Evolutionary conservation across 2,329 filamentous ascomycete species (phyloP).

Genomic region (Pezicula radicicola): DNA sequence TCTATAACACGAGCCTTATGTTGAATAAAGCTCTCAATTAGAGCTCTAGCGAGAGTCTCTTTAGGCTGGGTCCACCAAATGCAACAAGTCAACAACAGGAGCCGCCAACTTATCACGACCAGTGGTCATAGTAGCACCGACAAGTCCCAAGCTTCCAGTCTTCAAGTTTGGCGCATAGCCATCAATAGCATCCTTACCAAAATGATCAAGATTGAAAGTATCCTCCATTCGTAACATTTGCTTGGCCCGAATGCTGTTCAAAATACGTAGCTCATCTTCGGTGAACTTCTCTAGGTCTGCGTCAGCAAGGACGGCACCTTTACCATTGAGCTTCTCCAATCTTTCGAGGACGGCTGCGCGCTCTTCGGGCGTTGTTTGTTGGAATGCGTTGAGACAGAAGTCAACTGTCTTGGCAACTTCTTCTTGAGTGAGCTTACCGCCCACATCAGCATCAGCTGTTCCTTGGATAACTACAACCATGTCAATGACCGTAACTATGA

Average conservation of each 20-base stretch:
- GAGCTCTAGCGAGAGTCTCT: no score
- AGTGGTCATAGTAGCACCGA: background rate
- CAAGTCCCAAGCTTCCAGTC: constrained; percentile 18
- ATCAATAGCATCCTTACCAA: constrained; percentile 25
- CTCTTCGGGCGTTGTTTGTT: constrained; percentile 6
- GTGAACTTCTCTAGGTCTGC: background rate
- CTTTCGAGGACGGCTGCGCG: constrained; percentile 2
- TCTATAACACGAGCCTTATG: no score
- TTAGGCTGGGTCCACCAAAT: background rate
- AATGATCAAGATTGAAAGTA: constrained; percentile 30
- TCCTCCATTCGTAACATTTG: constrained; percentile 30
- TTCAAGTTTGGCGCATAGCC: constrained; percentile 22
- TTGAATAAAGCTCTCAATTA: no score
- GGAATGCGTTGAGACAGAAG: constrained; percentile 31
- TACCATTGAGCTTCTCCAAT: background rate
- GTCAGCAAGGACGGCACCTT: background rate
- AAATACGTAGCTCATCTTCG: constrained; percentile 4
- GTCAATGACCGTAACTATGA: background rate
- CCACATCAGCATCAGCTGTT: constrained; percentile 24
- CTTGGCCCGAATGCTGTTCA: constrained; percentile 27
- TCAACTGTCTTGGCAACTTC: constrained; percentile 31
- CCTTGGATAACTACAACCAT: constrained; percentile 42
- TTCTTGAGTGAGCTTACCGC: constrained; percentile 26
- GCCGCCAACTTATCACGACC: background rate
- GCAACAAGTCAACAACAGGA: background rate